These are phyloP conservation scores for Periconia sp. DNA, from an alignment of 2,329 filamentous ascomycete species.

Conservation along the genomic window DNA sequence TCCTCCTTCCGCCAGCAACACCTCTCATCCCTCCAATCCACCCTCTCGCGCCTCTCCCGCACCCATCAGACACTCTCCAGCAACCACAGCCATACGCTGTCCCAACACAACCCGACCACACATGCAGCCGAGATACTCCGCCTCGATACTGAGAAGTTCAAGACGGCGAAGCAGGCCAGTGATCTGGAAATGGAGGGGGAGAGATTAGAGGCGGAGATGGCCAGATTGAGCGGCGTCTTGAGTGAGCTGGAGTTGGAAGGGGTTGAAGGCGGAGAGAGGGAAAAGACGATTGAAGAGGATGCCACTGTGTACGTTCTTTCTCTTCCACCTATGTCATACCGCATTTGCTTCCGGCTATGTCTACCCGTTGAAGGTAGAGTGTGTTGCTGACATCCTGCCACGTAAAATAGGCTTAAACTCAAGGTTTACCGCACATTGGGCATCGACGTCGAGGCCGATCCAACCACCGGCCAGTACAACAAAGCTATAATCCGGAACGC, in stretches of 20 bases:
- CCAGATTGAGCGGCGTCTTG: slow-evolving; percentile 71
- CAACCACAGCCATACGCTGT: slow-evolving; percentile 75
- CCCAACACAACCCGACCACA: slow-evolving; percentile 72
- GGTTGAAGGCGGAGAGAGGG: slow-evolving; percentile 69
- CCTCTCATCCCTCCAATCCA: slow-evolving; percentile 47
- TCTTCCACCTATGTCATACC: not conserved
- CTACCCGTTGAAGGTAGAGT: no score
- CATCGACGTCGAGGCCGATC: slow-evolving; percentile 82
- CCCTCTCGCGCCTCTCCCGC: slow-evolving; percentile 64
- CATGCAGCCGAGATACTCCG: slow-evolving; percentile 84
- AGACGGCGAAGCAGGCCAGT: slow-evolving; percentile 84
- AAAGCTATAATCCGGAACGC: slow-evolving; percentile 85
- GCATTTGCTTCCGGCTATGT: not conserved
- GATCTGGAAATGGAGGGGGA: slow-evolving; percentile 96
- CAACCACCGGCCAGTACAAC: slow-evolving; percentile 73
- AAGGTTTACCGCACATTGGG: slow-evolving; percentile 90
- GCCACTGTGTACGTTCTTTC: slow-evolving; percentile 48
- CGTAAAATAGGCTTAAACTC: slow-evolving; percentile 64
- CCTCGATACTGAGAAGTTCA: slow-evolving; percentile 91
- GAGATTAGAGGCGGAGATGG: slow-evolving; percentile 76
- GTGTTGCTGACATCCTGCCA: slow-evolving; percentile 5
- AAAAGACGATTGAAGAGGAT: slow-evolving; percentile 51
- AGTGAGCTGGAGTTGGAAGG: slow-evolving; percentile 86
- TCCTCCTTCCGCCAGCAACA: slow-evolving; percentile 79
- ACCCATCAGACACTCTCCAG: slow-evolving; percentile 72